phyloP scores from a whole-genome alignment of 2,329 filamentous ascomycete species.

The Teratosphaeriaceae sp. region DNA sequence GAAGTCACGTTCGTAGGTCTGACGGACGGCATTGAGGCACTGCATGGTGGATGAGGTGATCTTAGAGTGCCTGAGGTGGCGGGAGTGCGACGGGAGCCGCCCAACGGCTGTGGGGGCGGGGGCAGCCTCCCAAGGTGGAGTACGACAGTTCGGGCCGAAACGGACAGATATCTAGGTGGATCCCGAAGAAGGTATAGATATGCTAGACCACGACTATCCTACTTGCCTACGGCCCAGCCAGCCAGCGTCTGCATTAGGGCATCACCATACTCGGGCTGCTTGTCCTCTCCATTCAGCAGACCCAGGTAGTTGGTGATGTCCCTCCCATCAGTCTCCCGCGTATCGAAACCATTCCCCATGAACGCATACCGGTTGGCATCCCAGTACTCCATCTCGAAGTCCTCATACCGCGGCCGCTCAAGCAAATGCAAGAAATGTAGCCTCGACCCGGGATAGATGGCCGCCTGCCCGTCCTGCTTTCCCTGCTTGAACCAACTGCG shows the following conservation, averaged over 20 bases:
- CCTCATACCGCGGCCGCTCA: slow-evolving; percentile 33
- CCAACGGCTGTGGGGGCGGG: too few species aligned
- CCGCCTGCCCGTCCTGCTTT: slow-evolving; percentile 30
- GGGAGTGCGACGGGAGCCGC: too few species aligned
- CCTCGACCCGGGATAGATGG: slow-evolving; percentile 34
- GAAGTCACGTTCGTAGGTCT: too few species aligned
- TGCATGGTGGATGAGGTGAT: too few species aligned
- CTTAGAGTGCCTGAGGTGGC: too few species aligned
- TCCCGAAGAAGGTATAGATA: too few species aligned
- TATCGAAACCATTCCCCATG: slow-evolving; percentile 40
- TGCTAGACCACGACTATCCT: too few species aligned
- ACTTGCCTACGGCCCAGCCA: slow-evolving; percentile 24
- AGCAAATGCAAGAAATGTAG: slow-evolving; percentile 35
- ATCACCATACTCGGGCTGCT: slow-evolving; percentile 37
- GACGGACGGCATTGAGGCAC: too few species aligned
- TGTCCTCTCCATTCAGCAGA: slow-evolving; percentile 30
- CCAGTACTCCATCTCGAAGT: slow-evolving; percentile 37
- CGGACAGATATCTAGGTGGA: too few species aligned
- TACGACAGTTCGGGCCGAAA: too few species aligned
- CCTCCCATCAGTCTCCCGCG: slow-evolving; percentile 41
- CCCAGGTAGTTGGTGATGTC: slow-evolving; percentile 43
- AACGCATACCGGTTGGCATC: slow-evolving; percentile 36
- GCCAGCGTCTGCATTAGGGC: slow-evolving; percentile 33
- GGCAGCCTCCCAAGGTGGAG: too few species aligned
- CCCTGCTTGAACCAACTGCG: slow-evolving; percentile 33